Evolutionary conservation across 2,329 filamentous ascomycete genomes (phyloP).

Genomic region (Cercospora sp.): DNA sequence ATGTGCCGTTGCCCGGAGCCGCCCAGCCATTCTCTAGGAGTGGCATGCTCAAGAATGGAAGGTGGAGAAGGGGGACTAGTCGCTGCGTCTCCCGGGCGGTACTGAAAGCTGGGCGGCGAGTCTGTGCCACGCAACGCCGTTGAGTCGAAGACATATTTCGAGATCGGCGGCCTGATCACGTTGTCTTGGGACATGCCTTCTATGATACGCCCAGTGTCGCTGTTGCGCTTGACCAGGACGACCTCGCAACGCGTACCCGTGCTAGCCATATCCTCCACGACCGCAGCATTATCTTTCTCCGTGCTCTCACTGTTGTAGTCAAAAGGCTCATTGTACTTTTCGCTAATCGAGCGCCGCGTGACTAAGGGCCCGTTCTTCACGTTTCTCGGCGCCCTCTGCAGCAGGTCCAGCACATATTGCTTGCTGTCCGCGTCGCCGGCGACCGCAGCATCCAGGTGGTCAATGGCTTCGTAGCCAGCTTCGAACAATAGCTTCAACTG

Average conservation of each 20-base stretch:
- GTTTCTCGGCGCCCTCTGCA: slow-evolving; percentile 30
- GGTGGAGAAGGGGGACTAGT: neutral
- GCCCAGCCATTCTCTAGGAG: slow-evolving; percentile 41
- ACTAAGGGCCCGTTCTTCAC: slow-evolving; percentile 14
- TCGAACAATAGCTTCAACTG: slow-evolving; percentile 64
- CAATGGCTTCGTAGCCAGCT: slow-evolving; percentile 64
- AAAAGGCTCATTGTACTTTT: slow-evolving; percentile 10
- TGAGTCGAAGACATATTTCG: neutral
- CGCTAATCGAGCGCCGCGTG: slow-evolving; percentile 6
- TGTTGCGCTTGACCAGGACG: neutral
- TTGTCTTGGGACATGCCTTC: neutral
- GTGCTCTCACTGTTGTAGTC: neutral
- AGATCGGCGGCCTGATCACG: neutral
- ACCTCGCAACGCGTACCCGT: neutral
- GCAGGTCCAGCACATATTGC: slow-evolving; percentile 32
- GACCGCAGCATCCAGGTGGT: slow-evolving; percentile 47
- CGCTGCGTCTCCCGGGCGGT: neutral
- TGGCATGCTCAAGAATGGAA: slow-evolving; percentile 22
- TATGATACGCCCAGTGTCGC: neutral
- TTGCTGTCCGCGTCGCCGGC: slow-evolving; percentile 37
- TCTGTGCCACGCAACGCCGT: neutral
- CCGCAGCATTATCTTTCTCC: neutral
- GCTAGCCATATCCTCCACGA: neutral
- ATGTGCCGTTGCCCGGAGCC: slow-evolving; percentile 55
- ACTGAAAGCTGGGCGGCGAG: neutral